Base-by-base conservation (phyloP, 805 yeast genomes). In the Saccharomycopsis oosterbeekiorum region DNA sequence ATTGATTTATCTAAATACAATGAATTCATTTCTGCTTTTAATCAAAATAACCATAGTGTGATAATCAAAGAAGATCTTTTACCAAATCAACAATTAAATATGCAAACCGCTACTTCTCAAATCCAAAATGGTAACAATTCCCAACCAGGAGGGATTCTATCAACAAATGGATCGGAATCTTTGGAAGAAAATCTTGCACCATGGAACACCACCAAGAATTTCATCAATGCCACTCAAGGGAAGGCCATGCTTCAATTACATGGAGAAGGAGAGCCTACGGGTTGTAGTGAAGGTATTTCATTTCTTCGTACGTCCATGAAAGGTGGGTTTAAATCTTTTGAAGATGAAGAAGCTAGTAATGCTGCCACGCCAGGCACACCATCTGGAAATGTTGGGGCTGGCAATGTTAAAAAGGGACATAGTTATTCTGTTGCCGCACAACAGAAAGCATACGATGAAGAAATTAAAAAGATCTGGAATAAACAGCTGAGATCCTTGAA, bases 181-280 rank as follows among this genome's bases (percentile, higher is more conserved):
- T 74, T 89, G 41, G 91, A 89, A 66, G 96, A 90, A 66, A 96
- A 90, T 68, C 74, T 89, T 58, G 86, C 97, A 0, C 93, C 97
- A 0, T 94, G 99, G 99, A 92, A 89, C 71, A 78, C 86, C n/a
- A 85, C 97, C 0, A 80, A 90, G 64, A 94, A 94, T 72, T 94
- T 94, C 69, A 84, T 92, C 60, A 89, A 85, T 71, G 94, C 98
- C 1, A 91, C 96, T 26, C 98, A 92, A 70, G 96, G 97, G 60
- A 92, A 96, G 68, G 96, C 97, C 0, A 94, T 94, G 97, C 78
- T 94, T 53, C 97, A 91, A 69, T 81, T 94, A 29, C 89, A 89
- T 70, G 97, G 97, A 14, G 92, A 86, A 59, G 98, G 98, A 57
- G 98, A 94, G 71, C 96, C 97, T 1, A 84, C 96, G 0, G 96